Conservation (phyloP, 495 filamentous ascomycete species). For the Penicillium bialowiezense region DNA sequence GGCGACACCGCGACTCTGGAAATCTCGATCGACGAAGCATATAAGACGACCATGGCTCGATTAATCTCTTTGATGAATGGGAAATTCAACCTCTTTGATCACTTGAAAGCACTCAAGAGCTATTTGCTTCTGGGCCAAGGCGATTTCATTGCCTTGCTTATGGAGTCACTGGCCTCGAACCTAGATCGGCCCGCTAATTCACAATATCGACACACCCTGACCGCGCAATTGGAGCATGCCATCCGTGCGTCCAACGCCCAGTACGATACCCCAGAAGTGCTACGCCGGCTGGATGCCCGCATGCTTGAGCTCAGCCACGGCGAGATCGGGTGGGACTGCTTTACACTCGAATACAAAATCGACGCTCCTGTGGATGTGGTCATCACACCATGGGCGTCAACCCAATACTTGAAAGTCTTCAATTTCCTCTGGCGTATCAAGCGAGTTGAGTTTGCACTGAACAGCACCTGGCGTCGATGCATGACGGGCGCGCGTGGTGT, state of each 20-base stretch:
- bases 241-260: conserved; percentile 97
- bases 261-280: conserved; percentile 88
- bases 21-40: conserved; percentile 91
- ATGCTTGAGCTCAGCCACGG: conserved; percentile 95
- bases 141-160: conserved; percentile 95
- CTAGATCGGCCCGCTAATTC: conserved; percentile 93
- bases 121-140: conserved; percentile 94
- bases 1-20: conserved; percentile 91
- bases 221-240: conserved; percentile 94
- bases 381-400: conserved; percentile 89
- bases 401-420: conserved; percentile 98
- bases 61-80: conserved; percentile 91
- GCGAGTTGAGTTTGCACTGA: conserved; percentile 90
- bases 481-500: conserved; percentile 95
- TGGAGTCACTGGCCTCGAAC: conserved; percentile 91
- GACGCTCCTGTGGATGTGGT: conserved; percentile 97
- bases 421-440: conserved; percentile 99
- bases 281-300: conserved; percentile 87
- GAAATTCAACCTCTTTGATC: conserved; percentile 91
- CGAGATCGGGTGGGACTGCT: conserved; percentile 99
- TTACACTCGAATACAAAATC: conserved; percentile 98
- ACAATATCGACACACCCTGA: conserved; percentile 92
- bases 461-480: conserved; percentile 88
- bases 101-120: conserved; percentile 87
- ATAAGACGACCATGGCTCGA: conserved; percentile 94